Evolutionary conservation across 1,139 yeast species (phyloP).

Genomic region (Lodderomyces orthopsilosis): DNA sequence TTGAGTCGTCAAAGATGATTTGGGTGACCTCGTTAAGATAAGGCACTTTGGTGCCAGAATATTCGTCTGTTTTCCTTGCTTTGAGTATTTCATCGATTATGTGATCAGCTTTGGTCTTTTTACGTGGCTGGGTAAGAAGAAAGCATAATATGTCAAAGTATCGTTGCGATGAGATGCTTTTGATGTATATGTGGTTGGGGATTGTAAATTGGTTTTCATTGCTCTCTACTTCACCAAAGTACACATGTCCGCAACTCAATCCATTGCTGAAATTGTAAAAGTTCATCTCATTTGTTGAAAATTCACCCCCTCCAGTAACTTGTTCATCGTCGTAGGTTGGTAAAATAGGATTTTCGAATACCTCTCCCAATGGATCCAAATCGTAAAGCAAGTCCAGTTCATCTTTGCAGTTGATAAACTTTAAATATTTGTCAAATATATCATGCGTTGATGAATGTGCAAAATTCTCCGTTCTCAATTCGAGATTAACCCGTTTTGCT

Average conservation of each 20-base stretch:
- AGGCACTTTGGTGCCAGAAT: neutral
- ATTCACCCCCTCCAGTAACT: conserved; percentile 8
- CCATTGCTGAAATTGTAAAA: conserved; percentile 5
- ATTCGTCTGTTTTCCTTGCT: neutral
- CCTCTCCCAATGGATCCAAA: neutral
- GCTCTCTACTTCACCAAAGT: conserved; percentile 5
- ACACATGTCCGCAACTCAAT: neutral
- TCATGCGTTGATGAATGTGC: conserved; percentile 1
- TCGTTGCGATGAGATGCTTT: conserved; percentile 17
- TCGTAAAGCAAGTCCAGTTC: conserved; percentile 1
- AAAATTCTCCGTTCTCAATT: conserved; percentile 1
- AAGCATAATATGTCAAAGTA: conserved; percentile 14
- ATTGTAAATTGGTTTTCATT: conserved; percentile 6
- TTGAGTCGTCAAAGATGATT: conserved; percentile 4
- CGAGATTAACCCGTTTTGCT: conserved; percentile 4
- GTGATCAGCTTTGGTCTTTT: neutral
- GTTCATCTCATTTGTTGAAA: conserved; percentile 2
- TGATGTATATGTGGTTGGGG: conserved; percentile 8
- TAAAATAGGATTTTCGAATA: conserved; percentile 7
- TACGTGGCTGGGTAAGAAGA: conserved; percentile 7
- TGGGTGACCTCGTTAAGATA: neutral
- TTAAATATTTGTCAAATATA: conserved; percentile 1
- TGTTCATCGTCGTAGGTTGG: conserved; percentile 9
- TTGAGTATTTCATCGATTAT: neutral
- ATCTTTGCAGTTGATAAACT: neutral